phyloP scores from a whole-genome alignment of 805 yeast genomes.

The Lipomyces kockii region DNA sequence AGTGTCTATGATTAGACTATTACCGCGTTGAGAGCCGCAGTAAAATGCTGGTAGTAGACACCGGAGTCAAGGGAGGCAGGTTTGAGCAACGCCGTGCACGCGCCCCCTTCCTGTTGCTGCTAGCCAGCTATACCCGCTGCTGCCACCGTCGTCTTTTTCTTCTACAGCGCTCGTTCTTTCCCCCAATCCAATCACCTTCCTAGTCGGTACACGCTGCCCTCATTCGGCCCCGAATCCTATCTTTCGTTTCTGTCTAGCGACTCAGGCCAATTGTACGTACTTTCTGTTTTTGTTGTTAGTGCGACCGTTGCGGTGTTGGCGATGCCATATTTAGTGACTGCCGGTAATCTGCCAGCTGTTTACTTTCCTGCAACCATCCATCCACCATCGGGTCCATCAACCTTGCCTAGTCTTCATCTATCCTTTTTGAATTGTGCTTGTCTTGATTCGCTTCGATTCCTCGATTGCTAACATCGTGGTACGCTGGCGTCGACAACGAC shows the following conservation, averaged over 20 bases:
- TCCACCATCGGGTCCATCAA: neutral
- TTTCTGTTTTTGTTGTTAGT: neutral
- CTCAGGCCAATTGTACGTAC: conserved; percentile 5
- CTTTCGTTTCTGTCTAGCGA: neutral
- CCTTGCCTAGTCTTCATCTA: neutral
- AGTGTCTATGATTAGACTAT: neutral
- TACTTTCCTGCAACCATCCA: conserved; percentile 1
- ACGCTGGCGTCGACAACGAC: conserved; percentile 7
- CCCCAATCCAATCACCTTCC: neutral
- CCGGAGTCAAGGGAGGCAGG: neutral
- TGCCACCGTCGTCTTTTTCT: conserved; percentile 2
- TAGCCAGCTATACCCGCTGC: conserved; percentile 7
- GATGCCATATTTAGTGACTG: neutral
- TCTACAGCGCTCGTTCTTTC: conserved; percentile 11
- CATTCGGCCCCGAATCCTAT: neutral
- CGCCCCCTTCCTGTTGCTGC: conserved; percentile 4
- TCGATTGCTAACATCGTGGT: conserved; percentile 2
- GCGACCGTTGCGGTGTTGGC: neutral
- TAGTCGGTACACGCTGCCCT: neutral
- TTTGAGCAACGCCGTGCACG: neutral
- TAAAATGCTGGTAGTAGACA: neutral
- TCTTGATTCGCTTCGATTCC: conserved; percentile 2
- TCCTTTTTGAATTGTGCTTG: neutral
- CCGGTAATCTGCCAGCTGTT: neutral
- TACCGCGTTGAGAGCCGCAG: no score